These are phyloP conservation scores for Pyricularia pennisetigena DNA, from an alignment of 2,329 filamentous ascomycete species.

Conservation along the genomic window DNA sequence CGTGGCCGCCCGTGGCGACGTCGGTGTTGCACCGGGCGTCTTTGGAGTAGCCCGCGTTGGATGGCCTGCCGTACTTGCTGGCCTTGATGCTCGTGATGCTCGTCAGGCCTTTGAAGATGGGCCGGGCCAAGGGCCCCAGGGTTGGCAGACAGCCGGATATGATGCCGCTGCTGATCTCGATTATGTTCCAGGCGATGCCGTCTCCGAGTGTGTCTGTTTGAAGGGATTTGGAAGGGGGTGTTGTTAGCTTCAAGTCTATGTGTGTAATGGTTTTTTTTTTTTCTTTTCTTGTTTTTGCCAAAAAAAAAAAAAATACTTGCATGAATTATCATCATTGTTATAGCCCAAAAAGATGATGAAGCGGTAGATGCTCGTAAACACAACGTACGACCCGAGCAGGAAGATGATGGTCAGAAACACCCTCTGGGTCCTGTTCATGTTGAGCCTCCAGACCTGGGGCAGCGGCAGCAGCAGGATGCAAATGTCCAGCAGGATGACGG, in stretches of 20 bases:
- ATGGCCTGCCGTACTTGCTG: background rate
- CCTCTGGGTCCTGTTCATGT: slow-evolving; percentile 13
- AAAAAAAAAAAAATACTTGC: background rate
- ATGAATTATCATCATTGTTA: background rate
- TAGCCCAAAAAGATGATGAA: background rate
- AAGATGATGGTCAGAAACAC: slow-evolving; percentile 7
- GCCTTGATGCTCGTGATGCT: background rate
- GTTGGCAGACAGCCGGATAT: background rate
- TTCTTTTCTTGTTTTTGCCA: background rate
- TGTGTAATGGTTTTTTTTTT: too few relatives aligned
- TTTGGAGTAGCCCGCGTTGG: background rate
- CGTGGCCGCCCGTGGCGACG: background rate
- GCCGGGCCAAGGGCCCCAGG: background rate
- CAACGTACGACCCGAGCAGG: slow-evolving; percentile 1
- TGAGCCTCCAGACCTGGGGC: slow-evolving; percentile 11
- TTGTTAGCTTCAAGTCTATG: background rate
- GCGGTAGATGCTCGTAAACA: background rate
- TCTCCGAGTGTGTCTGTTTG: background rate
- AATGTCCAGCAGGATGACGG: slow-evolving; percentile 27
- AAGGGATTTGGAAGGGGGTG: too few relatives aligned
- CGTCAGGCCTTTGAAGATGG: background rate
- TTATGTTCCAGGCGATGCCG: background rate
- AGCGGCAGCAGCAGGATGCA: slow-evolving; percentile 20
- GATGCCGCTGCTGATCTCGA: slow-evolving; percentile 1
- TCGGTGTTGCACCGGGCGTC: background rate